Evolutionary conservation across 2,329 filamentous ascomycete species (phyloP).

Genomic region (Tolypocladium ovalisporum): DNA sequence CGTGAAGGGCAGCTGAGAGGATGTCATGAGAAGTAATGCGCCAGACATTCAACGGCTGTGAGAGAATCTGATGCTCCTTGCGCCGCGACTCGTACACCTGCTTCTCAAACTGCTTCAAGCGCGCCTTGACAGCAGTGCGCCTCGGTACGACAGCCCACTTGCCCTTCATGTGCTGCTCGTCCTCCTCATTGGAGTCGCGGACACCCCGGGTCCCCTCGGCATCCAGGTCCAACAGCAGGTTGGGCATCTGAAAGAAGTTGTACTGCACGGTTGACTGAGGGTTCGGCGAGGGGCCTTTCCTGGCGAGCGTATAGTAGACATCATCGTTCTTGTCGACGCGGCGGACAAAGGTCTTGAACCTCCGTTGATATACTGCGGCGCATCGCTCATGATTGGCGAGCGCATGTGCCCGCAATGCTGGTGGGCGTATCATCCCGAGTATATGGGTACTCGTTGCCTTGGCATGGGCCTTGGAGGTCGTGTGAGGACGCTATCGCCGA

Average conservation of each 20-base stretch:
- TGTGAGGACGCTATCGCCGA: background rate
- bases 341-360: slow-evolving; percentile 14
- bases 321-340: slow-evolving; percentile 9
- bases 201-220: slow-evolving; percentile 32
- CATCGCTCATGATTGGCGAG: slow-evolving; percentile 3
- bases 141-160: slow-evolving; percentile 17
- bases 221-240: slow-evolving; percentile 40
- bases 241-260: slow-evolving; percentile 28
- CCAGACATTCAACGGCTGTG: slow-evolving; percentile 19
- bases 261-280: slow-evolving; percentile 6
- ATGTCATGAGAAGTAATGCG: slow-evolving; percentile 32
- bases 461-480: background rate
- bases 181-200: slow-evolving; percentile 24
- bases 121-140: slow-evolving; percentile 11
- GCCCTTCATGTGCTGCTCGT: slow-evolving; percentile 20
- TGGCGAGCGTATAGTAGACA: slow-evolving; percentile 16
- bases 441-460: background rate
- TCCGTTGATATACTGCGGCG: background rate
- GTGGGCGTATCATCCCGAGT: slow-evolving; percentile 8
- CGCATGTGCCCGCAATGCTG: slow-evolving; percentile 3
- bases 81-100: slow-evolving; percentile 14
- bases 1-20: slow-evolving; percentile 25
- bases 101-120: slow-evolving; percentile 18
- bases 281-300: slow-evolving; percentile 3
- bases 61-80: slow-evolving; percentile 13